Conservation (phyloP, 148 eudicot species). For the Rhododendron ferrugineum region DNA sequence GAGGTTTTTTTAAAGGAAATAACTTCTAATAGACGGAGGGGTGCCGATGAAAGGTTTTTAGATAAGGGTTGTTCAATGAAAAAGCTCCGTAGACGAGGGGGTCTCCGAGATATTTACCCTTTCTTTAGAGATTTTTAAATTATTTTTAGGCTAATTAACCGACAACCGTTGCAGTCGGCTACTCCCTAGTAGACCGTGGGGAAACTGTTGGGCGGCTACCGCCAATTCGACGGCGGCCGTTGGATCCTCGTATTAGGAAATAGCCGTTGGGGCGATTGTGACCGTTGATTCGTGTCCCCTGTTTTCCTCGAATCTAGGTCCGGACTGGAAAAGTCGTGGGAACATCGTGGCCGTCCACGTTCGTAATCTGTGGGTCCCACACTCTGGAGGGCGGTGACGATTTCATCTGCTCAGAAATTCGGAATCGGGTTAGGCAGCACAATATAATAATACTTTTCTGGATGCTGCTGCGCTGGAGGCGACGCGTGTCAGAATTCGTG, state of each 20-base stretch:
- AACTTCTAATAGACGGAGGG: neutral
- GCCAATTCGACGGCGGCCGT: conserved; percentile 30
- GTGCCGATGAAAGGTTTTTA: neutral
- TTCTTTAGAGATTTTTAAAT: neutral
- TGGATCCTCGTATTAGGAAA: conserved; percentile 15
- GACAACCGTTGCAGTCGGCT: conserved; percentile 30
- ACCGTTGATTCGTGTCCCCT: conserved; percentile 10
- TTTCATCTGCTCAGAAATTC: neutral
- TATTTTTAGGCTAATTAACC: conserved; percentile 16
- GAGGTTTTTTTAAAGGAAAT: neutral
- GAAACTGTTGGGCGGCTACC: conserved; percentile 34
- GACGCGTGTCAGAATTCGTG: neutral
- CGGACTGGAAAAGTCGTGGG: neutral
- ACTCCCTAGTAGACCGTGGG: neutral
- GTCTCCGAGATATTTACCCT: neutral
- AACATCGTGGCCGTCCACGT: conserved; percentile 16
- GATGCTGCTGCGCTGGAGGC: neutral
- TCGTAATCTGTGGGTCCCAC: neutral
- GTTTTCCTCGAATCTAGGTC: neutral
- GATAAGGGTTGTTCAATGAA: neutral
- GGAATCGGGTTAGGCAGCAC: neutral
- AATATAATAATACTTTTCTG: neutral
- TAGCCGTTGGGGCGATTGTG: conserved; percentile 9
- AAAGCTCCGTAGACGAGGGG: neutral
- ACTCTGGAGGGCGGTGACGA: neutral